Percentiles rank a stretch among this genome's conserved stretches.
Conservation (phyloP, 1,284 basidiomycete genomes). For the Acaromyces ingoldii region DNA sequence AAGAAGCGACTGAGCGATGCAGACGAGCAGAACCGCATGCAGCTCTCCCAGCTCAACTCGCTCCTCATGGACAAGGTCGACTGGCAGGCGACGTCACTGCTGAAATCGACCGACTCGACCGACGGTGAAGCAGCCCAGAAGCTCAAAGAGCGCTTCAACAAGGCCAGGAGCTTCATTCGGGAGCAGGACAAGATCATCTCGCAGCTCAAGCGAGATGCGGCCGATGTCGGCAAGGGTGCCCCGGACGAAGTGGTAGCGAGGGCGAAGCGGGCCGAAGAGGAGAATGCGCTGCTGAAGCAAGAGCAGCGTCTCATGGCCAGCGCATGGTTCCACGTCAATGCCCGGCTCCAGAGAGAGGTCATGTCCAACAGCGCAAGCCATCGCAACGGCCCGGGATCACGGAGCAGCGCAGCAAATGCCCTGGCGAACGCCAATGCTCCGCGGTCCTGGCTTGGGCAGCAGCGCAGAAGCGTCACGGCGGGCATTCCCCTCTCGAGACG, state of each 20-base stretch:
- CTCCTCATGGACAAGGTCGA: conserved; percentile 85
- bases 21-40: conserved; percentile 79
- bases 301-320: conserved; percentile 34
- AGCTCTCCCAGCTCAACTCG: conserved; percentile 63
- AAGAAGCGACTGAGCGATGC: conserved; percentile 68
- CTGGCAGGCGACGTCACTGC: conserved; percentile 65
- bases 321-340: conserved; percentile 10
- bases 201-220: conserved; percentile 6
- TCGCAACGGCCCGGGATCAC: background rate
- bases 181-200: conserved; percentile 65
- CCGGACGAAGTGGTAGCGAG: conserved; percentile 4
- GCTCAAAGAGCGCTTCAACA: conserved; percentile 70
- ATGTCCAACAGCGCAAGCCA: background rate
- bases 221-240: too few species aligned
- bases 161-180: conserved; percentile 86
- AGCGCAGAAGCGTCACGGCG: background rate
- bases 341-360: background rate
- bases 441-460: conserved; percentile 9
- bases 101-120: conserved; percentile 48
- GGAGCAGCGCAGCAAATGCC: background rate
- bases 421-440: background rate
- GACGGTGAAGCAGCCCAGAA: conserved; percentile 70
- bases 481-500: conserved; percentile 5
- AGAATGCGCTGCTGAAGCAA: conserved; percentile 16
- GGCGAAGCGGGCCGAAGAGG: conserved; percentile 17